These are phyloP conservation scores for Penicillium maclennaniae DNA, from an alignment of 495 filamentous ascomycete species.

Conservation along the genomic window DNA sequence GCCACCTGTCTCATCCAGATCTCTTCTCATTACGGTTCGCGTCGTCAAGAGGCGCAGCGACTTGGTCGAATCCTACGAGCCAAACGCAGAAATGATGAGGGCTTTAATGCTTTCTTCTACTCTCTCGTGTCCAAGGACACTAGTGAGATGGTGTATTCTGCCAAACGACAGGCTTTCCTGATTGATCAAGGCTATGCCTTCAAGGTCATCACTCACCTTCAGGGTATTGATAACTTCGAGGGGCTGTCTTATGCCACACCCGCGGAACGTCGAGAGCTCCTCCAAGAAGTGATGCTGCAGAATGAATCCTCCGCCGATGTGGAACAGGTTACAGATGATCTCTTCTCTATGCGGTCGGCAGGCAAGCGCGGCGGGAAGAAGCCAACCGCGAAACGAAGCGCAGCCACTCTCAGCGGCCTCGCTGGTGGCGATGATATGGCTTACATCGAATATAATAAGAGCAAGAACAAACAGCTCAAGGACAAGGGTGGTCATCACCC, in stretches of 20 bases:
- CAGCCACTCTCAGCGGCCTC: slow-evolving; percentile 78
- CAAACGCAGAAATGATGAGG: slow-evolving; percentile 95
- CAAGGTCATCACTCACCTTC: slow-evolving; percentile 96
- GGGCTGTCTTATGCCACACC: slow-evolving; percentile 77
- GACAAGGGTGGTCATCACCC: slow-evolving; percentile 57
- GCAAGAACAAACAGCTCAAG: slow-evolving; percentile 76
- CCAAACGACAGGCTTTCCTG: slow-evolving; percentile 94
- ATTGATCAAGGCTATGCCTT: slow-evolving; percentile 99
- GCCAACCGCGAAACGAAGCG: slow-evolving; percentile 64
- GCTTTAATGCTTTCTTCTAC: slow-evolving; percentile 99
- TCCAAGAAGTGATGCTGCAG: slow-evolving; percentile 88
- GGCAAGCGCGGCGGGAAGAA: slow-evolving; percentile 43
- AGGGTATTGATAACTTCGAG: slow-evolving; percentile 80
- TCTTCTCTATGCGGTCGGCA: slow-evolving; percentile 61
- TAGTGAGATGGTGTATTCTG: slow-evolving; percentile 96
- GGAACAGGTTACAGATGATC: slow-evolving; percentile 75
- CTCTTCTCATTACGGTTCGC: slow-evolving; percentile 95
- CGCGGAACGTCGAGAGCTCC: slow-evolving; percentile 78
- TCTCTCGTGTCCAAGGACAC: slow-evolving; percentile 96
- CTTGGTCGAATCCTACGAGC: slow-evolving; percentile 93
- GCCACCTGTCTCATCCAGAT: slow-evolving; percentile 98
- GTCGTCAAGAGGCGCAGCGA: slow-evolving; percentile 93
- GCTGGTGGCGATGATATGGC: slow-evolving; percentile 94
- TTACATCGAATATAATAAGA: slow-evolving; percentile 82
- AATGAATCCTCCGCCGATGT: slow-evolving; percentile 76